These are phyloP conservation scores for Geranium brycei DNA, from an alignment of 345 rosid species.

Conservation along the genomic window DNA sequence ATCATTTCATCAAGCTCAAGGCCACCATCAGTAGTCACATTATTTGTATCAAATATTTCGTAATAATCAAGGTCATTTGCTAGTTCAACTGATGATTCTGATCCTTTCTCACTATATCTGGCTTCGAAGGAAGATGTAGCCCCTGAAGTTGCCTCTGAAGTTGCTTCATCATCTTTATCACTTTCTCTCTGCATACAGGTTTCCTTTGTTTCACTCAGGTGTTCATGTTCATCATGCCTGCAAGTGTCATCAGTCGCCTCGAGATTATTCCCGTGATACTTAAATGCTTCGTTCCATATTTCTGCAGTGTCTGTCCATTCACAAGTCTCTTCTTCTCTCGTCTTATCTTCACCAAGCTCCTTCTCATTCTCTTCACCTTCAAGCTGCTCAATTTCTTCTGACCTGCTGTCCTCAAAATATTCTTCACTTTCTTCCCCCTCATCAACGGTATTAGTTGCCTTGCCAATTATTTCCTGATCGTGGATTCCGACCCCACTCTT, in stretches of 20 bases:
- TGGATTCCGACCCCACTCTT: background rate
- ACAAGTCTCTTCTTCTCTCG: constrained; percentile 17
- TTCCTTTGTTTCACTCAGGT: constrained; percentile 16
- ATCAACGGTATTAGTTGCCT: background rate
- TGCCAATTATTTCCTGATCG: background rate
- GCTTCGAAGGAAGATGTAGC: constrained; percentile 18
- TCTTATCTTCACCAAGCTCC: constrained; percentile 9
- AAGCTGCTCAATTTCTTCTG: background rate
- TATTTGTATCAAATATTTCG: constrained; percentile 28
- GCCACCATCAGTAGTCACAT: constrained; percentile 19
- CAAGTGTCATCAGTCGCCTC: constrained; percentile 16
- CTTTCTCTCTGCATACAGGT: constrained; percentile 11
- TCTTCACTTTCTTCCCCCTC: background rate
- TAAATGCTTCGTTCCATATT: constrained; percentile 9
- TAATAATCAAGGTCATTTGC: constrained; percentile 21
- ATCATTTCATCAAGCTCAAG: constrained; percentile 19
- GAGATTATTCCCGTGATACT: constrained; percentile 9
- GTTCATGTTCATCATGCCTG: constrained; percentile 5
- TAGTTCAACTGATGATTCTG: constrained; percentile 20
- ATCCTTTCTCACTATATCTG: constrained; percentile 27
- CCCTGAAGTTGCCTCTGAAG: constrained; percentile 15
- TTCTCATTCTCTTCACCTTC: constrained; percentile 6
- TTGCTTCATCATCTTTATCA: constrained; percentile 12
- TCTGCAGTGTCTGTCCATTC: constrained; percentile 10
- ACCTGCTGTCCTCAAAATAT: background rate